Evolutionary conservation across 2,329 filamentous ascomycete species (phyloP), one percentile per base, ranked within the genome.

Genomic region (Colletotrichum scovillei): DNA sequence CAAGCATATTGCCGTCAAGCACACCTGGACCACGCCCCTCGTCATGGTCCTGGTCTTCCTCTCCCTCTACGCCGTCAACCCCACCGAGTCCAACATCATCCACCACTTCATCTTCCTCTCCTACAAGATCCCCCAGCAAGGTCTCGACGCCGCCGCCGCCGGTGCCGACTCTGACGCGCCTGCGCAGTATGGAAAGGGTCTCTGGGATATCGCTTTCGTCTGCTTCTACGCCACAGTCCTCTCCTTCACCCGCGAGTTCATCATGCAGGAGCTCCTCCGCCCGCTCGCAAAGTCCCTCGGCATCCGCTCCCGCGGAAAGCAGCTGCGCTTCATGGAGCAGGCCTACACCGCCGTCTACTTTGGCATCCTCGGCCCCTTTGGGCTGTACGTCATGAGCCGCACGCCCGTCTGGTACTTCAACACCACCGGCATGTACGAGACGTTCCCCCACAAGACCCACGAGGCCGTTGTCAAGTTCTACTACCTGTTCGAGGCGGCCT

Each of bases 331-430:
- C 84, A 92, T 93, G 90, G 93, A 95, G 80, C 93, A 95, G 81
- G 88, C 89, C 75, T 95, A 94, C 81, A 94, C 92, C 0, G 92
- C 91, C 0, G 84, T 94, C 11, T 94, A 95, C 83, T 94, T 94
- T 79, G 87, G 81, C 1, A 79, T 93, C 52, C 89, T 92, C 55
- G 92, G 92, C 0, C 92, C 92, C 0, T 89, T 89, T 67, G 93
- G 93, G 7, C 74, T 94, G 69, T 94, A 90, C 77, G 90, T 94
- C 69, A 94, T 94, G 92, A 88, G 86, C 65, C 86, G 87, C 71
- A 92, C 92, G 38, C 88, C 92, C 3, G 88, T 94, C 35, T 94
- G 92, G 92, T 94, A 93, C 79, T 94, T 94, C 85, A 91, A 92
- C 79, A 93, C 91, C 1, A 86, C 84, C 0, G 91, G 88, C 73